These are phyloP conservation scores for Plasmodium coatneyi DNA, from an alignment of 169 alveolate genomes.

Conservation along the genomic window DNA sequence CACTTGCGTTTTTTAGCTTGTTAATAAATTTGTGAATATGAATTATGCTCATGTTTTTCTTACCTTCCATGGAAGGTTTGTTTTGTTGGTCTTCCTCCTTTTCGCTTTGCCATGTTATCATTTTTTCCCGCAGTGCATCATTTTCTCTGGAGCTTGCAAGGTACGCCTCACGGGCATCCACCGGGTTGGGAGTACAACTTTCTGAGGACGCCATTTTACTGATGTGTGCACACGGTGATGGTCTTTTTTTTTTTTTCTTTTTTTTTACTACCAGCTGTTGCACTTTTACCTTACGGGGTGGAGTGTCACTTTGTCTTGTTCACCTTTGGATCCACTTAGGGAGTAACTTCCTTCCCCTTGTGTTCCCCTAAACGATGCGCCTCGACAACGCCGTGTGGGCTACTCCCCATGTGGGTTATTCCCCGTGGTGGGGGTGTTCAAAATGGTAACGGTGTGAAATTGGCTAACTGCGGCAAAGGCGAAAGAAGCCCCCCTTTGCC, in stretches of 20 bases:
- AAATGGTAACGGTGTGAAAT: neutral
- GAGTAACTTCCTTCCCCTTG: neutral
- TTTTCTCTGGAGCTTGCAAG: constrained; percentile 2
- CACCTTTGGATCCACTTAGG: neutral
- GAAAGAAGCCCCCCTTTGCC: too few relatives aligned
- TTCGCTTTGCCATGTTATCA: neutral
- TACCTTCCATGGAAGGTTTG: neutral
- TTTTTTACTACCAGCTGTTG: neutral
- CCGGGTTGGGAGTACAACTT: neutral
- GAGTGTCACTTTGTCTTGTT: neutral
- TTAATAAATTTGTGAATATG: constrained; percentile 69
- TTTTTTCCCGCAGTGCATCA: constrained; percentile 20
- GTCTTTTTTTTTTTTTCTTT: neutral
- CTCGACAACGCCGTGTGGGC: too few relatives aligned
- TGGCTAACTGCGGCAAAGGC: neutral
- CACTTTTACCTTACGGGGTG: too few relatives aligned
- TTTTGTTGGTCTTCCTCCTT: neutral
- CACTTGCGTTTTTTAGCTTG: constrained; percentile 45
- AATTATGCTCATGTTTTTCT: constrained; percentile 43
- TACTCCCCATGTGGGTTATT: neutral
- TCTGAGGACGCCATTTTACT: neutral
- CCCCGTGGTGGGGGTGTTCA: neutral
- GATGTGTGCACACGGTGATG: too few relatives aligned
- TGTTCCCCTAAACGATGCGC: too few relatives aligned
- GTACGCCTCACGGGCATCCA: neutral